Base-by-base conservation (phyloP, 2,329 filamentous ascomycete genomes). In the Epichloe sibirici region DNA sequence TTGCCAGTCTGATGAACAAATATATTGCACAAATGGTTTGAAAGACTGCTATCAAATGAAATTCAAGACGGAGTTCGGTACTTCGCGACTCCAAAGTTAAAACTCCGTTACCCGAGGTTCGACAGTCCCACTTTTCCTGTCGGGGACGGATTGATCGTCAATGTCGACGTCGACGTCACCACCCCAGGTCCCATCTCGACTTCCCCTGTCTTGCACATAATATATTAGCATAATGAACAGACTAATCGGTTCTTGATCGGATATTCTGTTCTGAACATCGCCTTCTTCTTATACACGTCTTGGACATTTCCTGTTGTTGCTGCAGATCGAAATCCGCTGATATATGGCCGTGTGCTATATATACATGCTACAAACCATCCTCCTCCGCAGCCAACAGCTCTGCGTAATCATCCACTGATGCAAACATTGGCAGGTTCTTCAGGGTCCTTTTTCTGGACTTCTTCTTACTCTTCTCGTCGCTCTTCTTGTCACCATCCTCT, bases 401-500 rank as follows among this genome's bases (percentile, higher is more conserved):
- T 15, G 90, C 91, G 68, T 97, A 98, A 66, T 97, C 93, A 51
- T 97, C 93, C 35, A 79, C 86, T 35, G 88, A 94, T 21, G 94
- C 93, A 73, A 98, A 98, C 38, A 83, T 94, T 6, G 93, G 93
- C 60, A 98, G 74, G 57, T 82, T 82, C 78, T 90, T 95, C 68
- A 97, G 75, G 73, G 88, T 88, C 77, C 85, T 89, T 72, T 79
- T 84, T 72, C 86, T 88, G 65, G 81, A 71, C 48, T 67, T 68
- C 51, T 57, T 71, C 68, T 55, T 60, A 45, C 58, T 61, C 49
- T 55, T 53, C 28, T 61, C 73, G 81, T 88, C 75, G 77, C 85
- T 72, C 73, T 82, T 75, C 81, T 85, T 69, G 74, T 79, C 65
- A 68, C 77, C 66, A 59, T 72, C 72, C 8, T 71, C 69, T 35